Evolutionary conservation across 495 filamentous ascomycete genomes (phyloP).

Genomic region (Podospora comata): DNA sequence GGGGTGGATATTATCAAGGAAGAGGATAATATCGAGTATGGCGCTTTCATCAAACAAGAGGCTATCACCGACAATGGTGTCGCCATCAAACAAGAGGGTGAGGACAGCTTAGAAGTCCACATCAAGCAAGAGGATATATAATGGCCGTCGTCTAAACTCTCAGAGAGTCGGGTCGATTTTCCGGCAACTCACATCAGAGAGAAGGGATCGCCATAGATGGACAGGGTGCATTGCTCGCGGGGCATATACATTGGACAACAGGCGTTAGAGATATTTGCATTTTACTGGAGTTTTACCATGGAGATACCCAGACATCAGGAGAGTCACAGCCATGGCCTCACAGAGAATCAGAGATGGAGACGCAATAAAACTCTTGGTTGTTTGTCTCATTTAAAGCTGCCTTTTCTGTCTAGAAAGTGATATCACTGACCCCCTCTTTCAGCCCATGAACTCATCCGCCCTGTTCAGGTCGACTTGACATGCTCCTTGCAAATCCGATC

Average conservation of each 20-base stretch:
- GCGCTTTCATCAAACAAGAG: background rate
- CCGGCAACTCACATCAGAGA: too few relatives aligned
- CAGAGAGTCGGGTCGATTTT: too few relatives aligned
- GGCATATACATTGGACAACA: background rate
- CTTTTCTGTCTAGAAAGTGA: background rate
- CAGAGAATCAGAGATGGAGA: background rate
- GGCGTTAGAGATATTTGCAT: background rate
- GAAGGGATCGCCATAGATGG: too few relatives aligned
- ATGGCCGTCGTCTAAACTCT: background rate
- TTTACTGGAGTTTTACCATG: background rate
- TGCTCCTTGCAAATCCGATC: constrained; percentile 25
- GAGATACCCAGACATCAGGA: background rate
- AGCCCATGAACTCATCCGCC: background rate
- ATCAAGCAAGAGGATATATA: background rate
- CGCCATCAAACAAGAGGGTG: too few relatives aligned
- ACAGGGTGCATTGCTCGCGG: too few relatives aligned
- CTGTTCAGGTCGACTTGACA: background rate
- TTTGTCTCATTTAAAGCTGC: background rate
- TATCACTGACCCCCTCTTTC: background rate
- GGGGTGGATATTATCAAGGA: background rate
- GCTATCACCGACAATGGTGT: too few relatives aligned
- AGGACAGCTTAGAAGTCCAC: background rate
- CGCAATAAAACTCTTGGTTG: background rate
- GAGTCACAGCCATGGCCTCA: background rate
- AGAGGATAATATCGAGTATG: background rate